Evolutionary conservation across 345 rosid genomes (phyloP).

Genomic region (Litchi chinensis): DNA sequence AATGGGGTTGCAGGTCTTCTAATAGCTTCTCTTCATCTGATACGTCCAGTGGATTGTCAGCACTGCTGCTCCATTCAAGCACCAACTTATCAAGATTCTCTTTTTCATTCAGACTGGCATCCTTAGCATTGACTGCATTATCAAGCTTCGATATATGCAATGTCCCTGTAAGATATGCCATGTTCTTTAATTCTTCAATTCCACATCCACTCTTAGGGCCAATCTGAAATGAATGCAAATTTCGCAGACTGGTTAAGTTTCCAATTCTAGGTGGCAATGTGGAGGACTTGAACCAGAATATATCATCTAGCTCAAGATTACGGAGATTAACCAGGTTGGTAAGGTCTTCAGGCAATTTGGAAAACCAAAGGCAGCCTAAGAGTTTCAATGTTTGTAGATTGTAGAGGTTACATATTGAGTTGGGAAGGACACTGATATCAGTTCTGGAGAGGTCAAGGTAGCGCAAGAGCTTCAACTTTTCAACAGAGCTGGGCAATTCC

Average conservation of each 20-base stretch:
- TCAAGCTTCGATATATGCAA: conserved; percentile 23
- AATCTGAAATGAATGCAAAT: conserved; percentile 29
- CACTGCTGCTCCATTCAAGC: conserved; percentile 21
- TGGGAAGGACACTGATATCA: conserved; percentile 34
- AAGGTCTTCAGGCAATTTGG: conserved; percentile 32
- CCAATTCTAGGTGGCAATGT: conserved; percentile 34
- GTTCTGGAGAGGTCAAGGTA: conserved; percentile 39
- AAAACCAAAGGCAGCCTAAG: conserved; percentile 31
- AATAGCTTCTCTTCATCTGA: not conserved
- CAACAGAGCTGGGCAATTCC: too few relatives aligned
- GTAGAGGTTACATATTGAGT: conserved; percentile 36
- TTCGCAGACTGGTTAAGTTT: conserved; percentile 22
- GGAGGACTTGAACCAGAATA: conserved; percentile 39
- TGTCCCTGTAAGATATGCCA: conserved; percentile 19
- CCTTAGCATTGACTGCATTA: conserved; percentile 9
- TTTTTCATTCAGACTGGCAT: conserved; percentile 12
- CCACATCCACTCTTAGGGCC: not conserved
- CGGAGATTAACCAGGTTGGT: conserved; percentile 31
- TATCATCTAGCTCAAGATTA: conserved; percentile 41
- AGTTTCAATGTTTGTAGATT: conserved; percentile 37
- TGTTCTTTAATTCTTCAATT: not conserved
- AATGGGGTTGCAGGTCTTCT: conserved; percentile 1
- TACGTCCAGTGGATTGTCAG: not conserved
- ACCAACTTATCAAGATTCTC: conserved; percentile 10
- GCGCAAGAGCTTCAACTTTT: conserved; percentile 32